Conservation (phyloP, 1,284 basidiomycete species). For the Hymenochaete sp. region DNA sequence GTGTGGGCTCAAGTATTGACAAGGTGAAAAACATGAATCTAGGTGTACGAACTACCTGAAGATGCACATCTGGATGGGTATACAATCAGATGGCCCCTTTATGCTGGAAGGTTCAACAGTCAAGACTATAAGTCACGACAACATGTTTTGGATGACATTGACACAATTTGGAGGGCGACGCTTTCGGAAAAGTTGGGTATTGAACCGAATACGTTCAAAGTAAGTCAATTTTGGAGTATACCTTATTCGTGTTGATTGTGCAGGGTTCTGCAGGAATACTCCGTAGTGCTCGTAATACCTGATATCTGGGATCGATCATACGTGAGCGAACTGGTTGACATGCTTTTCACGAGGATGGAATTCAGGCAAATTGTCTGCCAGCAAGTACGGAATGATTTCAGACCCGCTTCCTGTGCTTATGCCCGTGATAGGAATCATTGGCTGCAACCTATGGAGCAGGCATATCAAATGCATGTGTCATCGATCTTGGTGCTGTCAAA, state of each 20-base stretch:
- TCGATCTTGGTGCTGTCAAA: conserved; percentile 84
- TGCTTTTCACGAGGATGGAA: conserved; percentile 76
- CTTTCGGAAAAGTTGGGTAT: conserved; percentile 61
- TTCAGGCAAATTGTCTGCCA: conserved; percentile 89
- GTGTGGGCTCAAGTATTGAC: conserved; percentile 12
- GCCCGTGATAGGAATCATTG: conserved; percentile 66
- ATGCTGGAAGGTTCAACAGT: conserved; percentile 70
- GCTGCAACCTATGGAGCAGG: conserved; percentile 95
- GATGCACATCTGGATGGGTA: conserved; percentile 56
- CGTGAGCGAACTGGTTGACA: conserved; percentile 69
- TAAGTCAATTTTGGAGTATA: conserved; percentile 23
- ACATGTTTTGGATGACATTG: conserved; percentile 69
- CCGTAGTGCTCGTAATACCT: conserved; percentile 85
- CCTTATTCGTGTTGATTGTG: conserved; percentile 6
- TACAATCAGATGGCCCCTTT: conserved; percentile 69
- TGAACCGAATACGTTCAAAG: conserved; percentile 50
- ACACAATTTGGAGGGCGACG: conserved; percentile 55
- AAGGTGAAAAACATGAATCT: conserved; percentile 5
- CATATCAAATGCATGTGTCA: conserved; percentile 88
- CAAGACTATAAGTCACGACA: conserved; percentile 67
- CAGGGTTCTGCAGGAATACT: conserved; percentile 55
- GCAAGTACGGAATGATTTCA: conserved; percentile 45
- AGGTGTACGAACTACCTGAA: conserved; percentile 70
- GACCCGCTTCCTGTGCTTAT: neutral
- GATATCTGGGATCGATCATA: conserved; percentile 86